A percentile compares a stretch with the other conserved stretches of the same genome.
phyloP scores from a whole-genome alignment of 2,329 filamentous ascomycete species.

The Penicillium sp. region DNA sequence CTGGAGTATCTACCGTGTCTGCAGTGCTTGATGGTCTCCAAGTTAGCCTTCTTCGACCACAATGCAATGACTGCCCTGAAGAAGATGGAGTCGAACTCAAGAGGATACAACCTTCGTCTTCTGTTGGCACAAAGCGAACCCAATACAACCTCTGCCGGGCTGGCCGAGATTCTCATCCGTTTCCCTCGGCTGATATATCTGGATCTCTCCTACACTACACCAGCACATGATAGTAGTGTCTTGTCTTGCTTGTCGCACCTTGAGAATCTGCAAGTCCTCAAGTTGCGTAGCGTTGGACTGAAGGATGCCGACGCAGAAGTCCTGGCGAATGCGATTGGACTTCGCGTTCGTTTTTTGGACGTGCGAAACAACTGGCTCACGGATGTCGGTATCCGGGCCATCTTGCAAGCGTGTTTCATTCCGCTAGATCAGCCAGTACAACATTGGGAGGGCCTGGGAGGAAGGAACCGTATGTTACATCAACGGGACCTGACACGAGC shows the following conservation, averaged over 20 bases:
- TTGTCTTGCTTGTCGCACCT: slow-evolving; percentile 44
- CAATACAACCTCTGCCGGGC: slow-evolving; percentile 52
- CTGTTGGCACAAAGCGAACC: slow-evolving; percentile 52
- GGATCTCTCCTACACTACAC: slow-evolving; percentile 51
- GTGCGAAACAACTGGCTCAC: slow-evolving; percentile 53
- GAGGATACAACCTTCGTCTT: slow-evolving; percentile 47
- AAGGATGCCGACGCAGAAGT: slow-evolving; percentile 49
- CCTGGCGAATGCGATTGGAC: slow-evolving; percentile 48
- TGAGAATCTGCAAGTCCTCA: slow-evolving; percentile 51
- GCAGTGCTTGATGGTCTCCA: slow-evolving; percentile 54
- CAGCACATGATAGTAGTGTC: slow-evolving; percentile 46
- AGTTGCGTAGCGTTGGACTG: slow-evolving; percentile 49
- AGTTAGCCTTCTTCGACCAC: slow-evolving; percentile 58
- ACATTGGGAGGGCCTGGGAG: neutral
- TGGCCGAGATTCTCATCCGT: slow-evolving; percentile 47
- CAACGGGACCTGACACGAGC: slow-evolving; percentile 8
- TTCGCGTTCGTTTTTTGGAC: slow-evolving; percentile 51
- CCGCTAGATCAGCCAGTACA: slow-evolving; percentile 9
- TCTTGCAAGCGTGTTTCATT: slow-evolving; percentile 49
- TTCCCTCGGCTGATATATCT: slow-evolving; percentile 54
- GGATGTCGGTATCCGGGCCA: slow-evolving; percentile 47
- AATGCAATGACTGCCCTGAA: slow-evolving; percentile 49
- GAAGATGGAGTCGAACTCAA: slow-evolving; percentile 15
- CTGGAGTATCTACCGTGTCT: slow-evolving; percentile 53
- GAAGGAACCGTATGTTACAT: slow-evolving; percentile 6